Conservation (phyloP, 768 basidiomycete species). For the Butyriboletus loyo region DNA sequence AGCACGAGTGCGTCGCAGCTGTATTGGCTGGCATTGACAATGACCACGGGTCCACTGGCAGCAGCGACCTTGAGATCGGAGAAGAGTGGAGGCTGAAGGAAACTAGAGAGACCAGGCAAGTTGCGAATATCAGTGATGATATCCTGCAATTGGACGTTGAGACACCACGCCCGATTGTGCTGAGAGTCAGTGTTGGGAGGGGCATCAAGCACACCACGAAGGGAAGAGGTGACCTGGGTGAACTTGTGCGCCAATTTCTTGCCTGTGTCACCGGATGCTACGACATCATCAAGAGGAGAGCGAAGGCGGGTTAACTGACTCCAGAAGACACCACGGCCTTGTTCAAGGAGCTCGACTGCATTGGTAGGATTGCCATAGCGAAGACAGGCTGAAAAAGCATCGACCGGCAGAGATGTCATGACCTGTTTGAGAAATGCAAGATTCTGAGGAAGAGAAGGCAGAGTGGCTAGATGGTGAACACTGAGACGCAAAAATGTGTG, state of each 20-base stretch:
- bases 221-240: background rate
- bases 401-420: no score
- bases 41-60: background rate
- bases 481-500: background rate
- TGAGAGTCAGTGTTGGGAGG: background rate
- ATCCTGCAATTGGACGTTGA: no score
- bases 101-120: background rate
- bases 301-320: background rate
- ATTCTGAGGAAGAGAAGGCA: background rate
- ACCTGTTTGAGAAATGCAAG: background rate
- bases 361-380: background rate
- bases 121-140: no score
- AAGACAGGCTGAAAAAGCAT: no score
- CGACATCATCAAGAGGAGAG: background rate
- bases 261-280: background rate
- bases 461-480: background rate
- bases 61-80: background rate
- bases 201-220: background rate
- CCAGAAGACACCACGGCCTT: background rate
- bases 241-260: background rate
- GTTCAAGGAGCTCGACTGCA: background rate
- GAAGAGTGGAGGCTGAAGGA: no score
- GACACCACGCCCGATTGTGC: no score
- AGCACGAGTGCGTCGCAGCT: background rate
- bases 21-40: background rate